Base-by-base conservation (phyloP, 371 early-diverging fungal species). In the Rhizopus stolonifer region DNA sequence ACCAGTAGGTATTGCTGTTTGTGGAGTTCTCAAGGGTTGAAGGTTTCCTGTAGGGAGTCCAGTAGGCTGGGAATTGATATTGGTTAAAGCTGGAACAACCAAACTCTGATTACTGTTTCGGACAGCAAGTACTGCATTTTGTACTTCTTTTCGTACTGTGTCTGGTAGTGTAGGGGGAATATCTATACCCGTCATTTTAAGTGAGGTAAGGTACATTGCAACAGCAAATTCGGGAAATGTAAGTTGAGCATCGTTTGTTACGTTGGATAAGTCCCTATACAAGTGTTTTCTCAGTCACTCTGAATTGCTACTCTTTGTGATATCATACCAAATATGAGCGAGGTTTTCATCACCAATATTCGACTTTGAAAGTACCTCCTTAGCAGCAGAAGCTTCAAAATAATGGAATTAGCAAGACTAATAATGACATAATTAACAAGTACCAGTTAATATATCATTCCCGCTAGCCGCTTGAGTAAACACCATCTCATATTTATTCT, bases 221-320 rank as follows among this genome's bases (percentile, higher is more conserved):
- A 77, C 49, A n/a, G 82, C 79, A 63, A 81, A 81, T 61, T 81
- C 82, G 0, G 82, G 79, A 49, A 81, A 79, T 24, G 74, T 75
- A 15, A 81, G 66, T 49, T 67, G 75, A 11, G 79, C 71, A 48
- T 67, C 61, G 31, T 64, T 60, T 4, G 79, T 78, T 9, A 74
- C 71, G 42, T 72, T 74, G 24, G 79, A 72, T 19, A 78, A 54
- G 48, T 74, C 73, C 79, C 78, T 78, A 49, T 32, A n/a, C n/a
- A 29, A 44, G 18, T 42, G 10, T 42, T 3, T 42, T 10, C 10
- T 42, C 13, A 42, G 42, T 42, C 13, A 21, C 19, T 18, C 9
- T 42, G 22, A 34, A 7, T 18, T 4, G 8, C 17, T 29, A 18
- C 2, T 22, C 8, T 21, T 45, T 32, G n/a, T 14, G n/a, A 23